Percentiles rank a stretch among this genome's conserved stretches.
Conservation (phyloP, 2,329 filamentous ascomycete species). For the Venturia aucupariae region DNA sequence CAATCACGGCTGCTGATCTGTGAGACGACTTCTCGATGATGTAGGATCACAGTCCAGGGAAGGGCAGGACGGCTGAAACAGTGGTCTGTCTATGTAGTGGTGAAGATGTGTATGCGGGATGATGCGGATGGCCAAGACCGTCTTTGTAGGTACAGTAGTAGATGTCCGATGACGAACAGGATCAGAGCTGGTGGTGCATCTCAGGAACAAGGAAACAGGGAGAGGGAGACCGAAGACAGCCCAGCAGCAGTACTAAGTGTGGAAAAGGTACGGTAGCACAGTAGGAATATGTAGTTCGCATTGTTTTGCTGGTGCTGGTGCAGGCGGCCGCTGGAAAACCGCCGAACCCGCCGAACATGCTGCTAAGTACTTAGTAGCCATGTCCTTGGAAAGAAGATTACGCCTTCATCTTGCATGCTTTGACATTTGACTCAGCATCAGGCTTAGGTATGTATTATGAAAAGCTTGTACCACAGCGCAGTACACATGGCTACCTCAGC, state of each 20-base stretch:
- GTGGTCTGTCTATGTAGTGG: neutral
- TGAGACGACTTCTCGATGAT: slow-evolving; percentile 1
- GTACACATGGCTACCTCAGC: neutral
- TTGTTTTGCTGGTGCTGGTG: too few species aligned
- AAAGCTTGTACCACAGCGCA: neutral
- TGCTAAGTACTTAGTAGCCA: neutral
- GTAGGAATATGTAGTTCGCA: neutral
- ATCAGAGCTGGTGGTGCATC: neutral
- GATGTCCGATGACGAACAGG: neutral
- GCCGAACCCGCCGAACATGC: neutral
- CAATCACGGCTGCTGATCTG: slow-evolving; percentile 4
- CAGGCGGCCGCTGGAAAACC: neutral
- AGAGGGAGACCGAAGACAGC: too few species aligned
- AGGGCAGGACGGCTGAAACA: slow-evolving; percentile 1
- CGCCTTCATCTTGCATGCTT: neutral
- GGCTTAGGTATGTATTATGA: too few species aligned
- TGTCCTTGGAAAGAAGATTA: neutral
- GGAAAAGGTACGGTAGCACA: too few species aligned
- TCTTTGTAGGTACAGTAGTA: neutral
- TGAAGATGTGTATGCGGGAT: neutral
- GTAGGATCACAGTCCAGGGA: neutral
- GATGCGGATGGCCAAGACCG: neutral
- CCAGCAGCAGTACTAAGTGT: too few species aligned
- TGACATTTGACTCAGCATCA: neutral
- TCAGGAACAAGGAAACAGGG: neutral